Evolutionary conservation across 139 green algal species (phyloP).

Genomic region (Coelastrella sp.): DNA sequence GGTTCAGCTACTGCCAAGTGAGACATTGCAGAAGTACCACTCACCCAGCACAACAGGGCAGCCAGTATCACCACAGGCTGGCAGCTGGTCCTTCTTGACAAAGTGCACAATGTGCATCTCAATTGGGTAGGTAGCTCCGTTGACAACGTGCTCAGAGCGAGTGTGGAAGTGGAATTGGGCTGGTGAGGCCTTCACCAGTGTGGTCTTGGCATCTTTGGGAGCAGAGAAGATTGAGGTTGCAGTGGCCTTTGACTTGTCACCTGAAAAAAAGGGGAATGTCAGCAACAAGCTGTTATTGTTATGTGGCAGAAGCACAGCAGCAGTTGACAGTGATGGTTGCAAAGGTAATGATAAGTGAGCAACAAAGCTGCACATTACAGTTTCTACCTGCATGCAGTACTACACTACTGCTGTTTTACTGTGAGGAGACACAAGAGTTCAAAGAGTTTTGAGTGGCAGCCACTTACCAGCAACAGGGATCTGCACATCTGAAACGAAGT

Average conservation of each 20-base stretch:
- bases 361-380: background rate
- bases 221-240: background rate
- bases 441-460: background rate
- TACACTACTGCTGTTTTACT: background rate
- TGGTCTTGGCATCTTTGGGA: background rate
- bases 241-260: background rate
- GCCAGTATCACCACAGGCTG: slow-evolving; percentile 25
- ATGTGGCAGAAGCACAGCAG: background rate
- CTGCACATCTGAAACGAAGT: slow-evolving; percentile 8
- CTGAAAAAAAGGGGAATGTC: background rate
- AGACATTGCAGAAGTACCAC: background rate
- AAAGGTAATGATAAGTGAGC: background rate
- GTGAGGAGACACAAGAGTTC: no score
- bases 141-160: slow-evolving; percentile 42
- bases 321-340: background rate
- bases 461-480: slow-evolving; percentile 14
- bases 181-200: background rate
- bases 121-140: slow-evolving; percentile 2
- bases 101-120: slow-evolving; percentile 49
- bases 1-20: background rate
- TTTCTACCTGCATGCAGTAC: background rate
- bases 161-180: slow-evolving; percentile 50
- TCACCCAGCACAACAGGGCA: slow-evolving; percentile 43
- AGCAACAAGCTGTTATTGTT: background rate
- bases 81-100: slow-evolving; percentile 28